phyloP scores from a whole-genome alignment of 208 protist species.

The Leishmania mexicana region DNA sequence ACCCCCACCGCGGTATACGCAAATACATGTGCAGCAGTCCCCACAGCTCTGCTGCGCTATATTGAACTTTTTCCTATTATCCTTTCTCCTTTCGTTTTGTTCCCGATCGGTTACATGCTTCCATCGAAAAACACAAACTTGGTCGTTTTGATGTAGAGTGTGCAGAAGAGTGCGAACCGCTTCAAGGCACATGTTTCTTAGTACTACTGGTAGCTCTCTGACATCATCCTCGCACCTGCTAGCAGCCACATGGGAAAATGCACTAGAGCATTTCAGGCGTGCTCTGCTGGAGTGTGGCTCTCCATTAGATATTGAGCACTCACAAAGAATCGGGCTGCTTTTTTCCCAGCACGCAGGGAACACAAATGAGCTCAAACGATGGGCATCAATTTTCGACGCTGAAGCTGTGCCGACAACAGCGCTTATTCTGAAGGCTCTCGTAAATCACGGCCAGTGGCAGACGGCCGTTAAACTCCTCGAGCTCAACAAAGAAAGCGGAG shows the following conservation, averaged over 20 bases:
- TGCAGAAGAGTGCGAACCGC: background rate
- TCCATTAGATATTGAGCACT: slow-evolving; percentile 57
- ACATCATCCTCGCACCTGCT: slow-evolving; percentile 33
- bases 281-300: slow-evolving; percentile 67
- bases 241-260: slow-evolving; percentile 51
- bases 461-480: slow-evolving; percentile 51
- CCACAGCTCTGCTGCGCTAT: background rate
- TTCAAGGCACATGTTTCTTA: slow-evolving; percentile 17
- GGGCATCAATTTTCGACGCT: slow-evolving; percentile 60
- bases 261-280: slow-evolving; percentile 54
- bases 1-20: background rate
- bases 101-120: background rate
- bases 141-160: background rate
- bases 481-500: slow-evolving; percentile 36
- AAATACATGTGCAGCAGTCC: background rate
- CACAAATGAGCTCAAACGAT: slow-evolving; percentile 42
- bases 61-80: background rate
- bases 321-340: slow-evolving; percentile 57
- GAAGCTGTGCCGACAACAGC: slow-evolving; percentile 57
- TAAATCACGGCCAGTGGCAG: slow-evolving; percentile 60
- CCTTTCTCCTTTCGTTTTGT: background rate
- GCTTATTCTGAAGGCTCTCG: slow-evolving; percentile 67
- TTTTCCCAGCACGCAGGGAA: slow-evolving; percentile 48
- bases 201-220: slow-evolving; percentile 9
- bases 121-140: background rate